Base-by-base conservation (phyloP, 495 filamentous ascomycete species). In the Lepidopterella palustris region DNA sequence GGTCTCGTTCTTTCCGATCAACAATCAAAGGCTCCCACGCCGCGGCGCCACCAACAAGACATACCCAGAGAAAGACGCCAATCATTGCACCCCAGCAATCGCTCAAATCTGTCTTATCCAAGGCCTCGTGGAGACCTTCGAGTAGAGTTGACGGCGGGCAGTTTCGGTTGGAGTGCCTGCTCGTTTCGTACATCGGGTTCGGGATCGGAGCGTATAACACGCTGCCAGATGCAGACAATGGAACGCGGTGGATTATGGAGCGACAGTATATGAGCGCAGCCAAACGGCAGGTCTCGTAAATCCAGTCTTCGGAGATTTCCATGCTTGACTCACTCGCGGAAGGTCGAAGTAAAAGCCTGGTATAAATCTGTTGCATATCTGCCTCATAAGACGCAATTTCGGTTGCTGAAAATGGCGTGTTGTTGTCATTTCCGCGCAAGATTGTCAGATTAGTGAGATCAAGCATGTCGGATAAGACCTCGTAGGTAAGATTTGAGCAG, bases 61-160 rank as follows among this genome's bases (percentile, higher is more conserved):
- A 15, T 3, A 59, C 55, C 59, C 62, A 68, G 52, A 60, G 63
- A 10, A 66, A 49, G 18, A 66, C 63, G 11, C 66, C 66, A 1
- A 59, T 47, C 55, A 68, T 59, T 28, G 31, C 31, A 35, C 51
- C 55, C 66, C 66, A 68, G 15, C 62, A 21, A 20, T 57, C 42
- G 20, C 6, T 31, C 10, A 35, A 39, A 35, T 66, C 42, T 21
- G 61, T 54, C 18, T 29, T 32, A 24, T 53, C 45, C 3, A 68
- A 23, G 5, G 50, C 45, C 21, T 62, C 49, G 49, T 62, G 57
- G 13, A 68, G 50, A 4, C 45, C 20, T 15, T 56, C 42, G 4
- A 58, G 48, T 2, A 62, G 62, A 15, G 27, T 48, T 1, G 55
- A 40, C 3, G 55, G 9, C 6, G 31, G 39, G n/a, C 52, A 35